Conservation (phyloP, 176 grass and related monocot genomes). For the Stipa capillata region DNA sequence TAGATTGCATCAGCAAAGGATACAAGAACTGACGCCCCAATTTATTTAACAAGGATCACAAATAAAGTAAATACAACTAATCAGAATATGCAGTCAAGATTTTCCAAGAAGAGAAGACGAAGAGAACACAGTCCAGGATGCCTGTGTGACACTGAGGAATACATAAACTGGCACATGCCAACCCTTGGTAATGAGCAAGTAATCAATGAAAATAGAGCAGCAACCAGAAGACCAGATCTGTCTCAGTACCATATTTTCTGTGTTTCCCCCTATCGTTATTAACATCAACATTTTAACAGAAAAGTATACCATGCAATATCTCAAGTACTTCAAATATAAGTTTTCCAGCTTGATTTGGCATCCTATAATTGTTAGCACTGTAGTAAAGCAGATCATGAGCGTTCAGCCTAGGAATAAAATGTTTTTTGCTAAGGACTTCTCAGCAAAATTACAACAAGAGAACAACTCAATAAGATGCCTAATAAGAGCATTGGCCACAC, state of each 20-base stretch:
- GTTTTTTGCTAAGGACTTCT: not conserved
- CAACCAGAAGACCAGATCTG: not conserved
- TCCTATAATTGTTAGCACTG: not conserved
- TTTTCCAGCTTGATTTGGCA: slow-evolving; percentile 2
- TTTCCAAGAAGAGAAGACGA: not conserved
- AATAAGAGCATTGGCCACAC: not conserved
- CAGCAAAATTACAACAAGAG: not conserved
- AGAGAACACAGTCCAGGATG: not conserved
- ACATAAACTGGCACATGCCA: not conserved
- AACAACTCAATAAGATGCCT: slow-evolving; percentile 13
- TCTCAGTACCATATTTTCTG: not conserved
- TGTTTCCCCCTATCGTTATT: not conserved
- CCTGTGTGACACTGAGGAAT: slow-evolving; percentile 2
- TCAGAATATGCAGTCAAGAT: not conserved
- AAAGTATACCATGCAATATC: not conserved
- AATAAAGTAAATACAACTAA: not conserved
- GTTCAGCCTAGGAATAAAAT: not conserved
- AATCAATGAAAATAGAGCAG: not conserved
- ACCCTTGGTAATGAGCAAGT: not conserved
- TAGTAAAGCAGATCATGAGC: not conserved
- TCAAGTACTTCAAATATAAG: slow-evolving; percentile 1
- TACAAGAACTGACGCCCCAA: not conserved
- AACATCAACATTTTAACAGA: not conserved
- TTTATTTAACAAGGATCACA: not conserved
- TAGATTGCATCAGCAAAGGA: not conserved